These are phyloP conservation scores for Eutrema heterophyllum DNA, from an alignment of 345 rosid species.

Conservation along the genomic window DNA sequence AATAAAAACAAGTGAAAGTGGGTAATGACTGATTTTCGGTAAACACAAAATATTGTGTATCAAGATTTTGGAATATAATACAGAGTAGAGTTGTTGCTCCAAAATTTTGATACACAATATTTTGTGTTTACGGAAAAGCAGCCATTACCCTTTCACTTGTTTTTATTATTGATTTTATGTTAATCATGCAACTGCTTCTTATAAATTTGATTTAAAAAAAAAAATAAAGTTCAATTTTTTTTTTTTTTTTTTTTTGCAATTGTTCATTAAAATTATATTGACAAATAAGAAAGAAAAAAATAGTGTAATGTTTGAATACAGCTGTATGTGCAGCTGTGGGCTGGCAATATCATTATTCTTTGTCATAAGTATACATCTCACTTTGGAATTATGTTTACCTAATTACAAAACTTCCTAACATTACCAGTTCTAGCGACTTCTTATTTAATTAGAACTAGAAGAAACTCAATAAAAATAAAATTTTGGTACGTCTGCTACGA, in stretches of 20 bases:
- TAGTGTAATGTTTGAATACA: conserved; percentile 8
- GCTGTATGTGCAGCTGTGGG: conserved; percentile 28
- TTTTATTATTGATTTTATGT: background rate
- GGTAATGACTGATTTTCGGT: background rate
- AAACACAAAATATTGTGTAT: background rate
- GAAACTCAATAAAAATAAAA: background rate
- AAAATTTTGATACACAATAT: background rate
- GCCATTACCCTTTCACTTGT: background rate
- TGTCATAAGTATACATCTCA: conserved; percentile 6
- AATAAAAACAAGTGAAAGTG: background rate
- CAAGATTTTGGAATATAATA: background rate
- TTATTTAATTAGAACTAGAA: background rate
- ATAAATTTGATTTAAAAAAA: background rate
- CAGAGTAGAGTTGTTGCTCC: conserved; percentile 1
- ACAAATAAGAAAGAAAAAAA: background rate
- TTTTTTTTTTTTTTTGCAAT: background rate
- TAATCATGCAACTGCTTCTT: conserved; percentile 16
- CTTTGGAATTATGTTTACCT: conserved; percentile 17
- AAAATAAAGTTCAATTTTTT: background rate
- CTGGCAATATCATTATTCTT: conserved; percentile 24
- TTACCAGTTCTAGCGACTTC: conserved; percentile 16
- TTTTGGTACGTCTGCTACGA: conserved; percentile 20
- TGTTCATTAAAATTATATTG: background rate
- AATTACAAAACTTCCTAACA: conserved; percentile 14
- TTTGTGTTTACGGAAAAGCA: conserved; percentile 1